Base-by-base conservation (phyloP, 2,329 filamentous ascomycete genomes). In the Fusarium acutatum region DNA sequence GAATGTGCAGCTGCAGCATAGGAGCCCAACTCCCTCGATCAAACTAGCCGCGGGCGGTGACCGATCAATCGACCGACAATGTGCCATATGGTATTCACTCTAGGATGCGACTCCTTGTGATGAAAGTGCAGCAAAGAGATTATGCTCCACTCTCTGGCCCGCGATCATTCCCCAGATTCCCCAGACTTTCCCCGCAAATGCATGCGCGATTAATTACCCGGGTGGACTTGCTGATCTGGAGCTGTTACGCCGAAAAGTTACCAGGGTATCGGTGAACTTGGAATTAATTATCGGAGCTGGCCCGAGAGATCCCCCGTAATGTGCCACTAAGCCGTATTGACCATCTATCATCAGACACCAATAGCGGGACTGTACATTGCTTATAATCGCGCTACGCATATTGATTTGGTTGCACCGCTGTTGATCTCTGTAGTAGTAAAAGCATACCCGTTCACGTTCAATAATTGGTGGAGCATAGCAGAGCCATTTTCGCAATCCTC, bases 381-480 rank as follows among this genome's bases (percentile, higher is more conserved):
- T 46, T 46, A 28, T 4, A 5, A 28, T 1, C 2, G 3, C 1
- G 10, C 12, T 8, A 7, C 6, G 18, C 43, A 22, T 22, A 20
- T 46, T 17, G 5, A 7, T 26, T 22, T n/a, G n/a, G n/a, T n/a
- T n/a, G n/a, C n/a, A n/a, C n/a, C n/a, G 4, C 5, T 28, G 18
- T 44, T 12, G 24, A 26, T 20, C 13, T 46, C 26, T 15, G 26
- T 7, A 10, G 13, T 46, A 22, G 12, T 9, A 6, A 26, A 18
- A 14, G 18, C 13, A 9, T 20, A 7, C 22, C 3, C 7, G 13
- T 28, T 46, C 0, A 28, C 24, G 2, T 22, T 46, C 12, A 7
- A 15, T 22, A 15, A 10, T 6, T 30, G 6, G 44, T n/a, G 3
- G 14, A 30, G 20, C 13, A 47, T 11, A 15, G 6, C 44, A 7